Evolutionary conservation across 176 grass and related monocot species (phyloP), one percentile per base, ranked within the genome.

Genomic region (Oryza rufipogon): DNA sequence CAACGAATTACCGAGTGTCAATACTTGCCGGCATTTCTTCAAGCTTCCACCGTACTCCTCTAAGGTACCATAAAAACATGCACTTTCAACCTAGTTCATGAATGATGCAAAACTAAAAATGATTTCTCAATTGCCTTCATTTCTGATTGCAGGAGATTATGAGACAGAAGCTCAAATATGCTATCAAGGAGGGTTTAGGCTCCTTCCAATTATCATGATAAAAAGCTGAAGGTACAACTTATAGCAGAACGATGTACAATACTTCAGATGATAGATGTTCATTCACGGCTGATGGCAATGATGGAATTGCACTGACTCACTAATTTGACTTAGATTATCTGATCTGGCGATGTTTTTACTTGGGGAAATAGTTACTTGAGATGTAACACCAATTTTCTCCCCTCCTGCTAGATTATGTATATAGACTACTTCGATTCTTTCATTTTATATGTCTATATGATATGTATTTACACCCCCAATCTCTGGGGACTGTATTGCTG

Each of bases 21-120:
- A 91, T 54, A 91, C 89, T 19, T 94, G 92, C 61, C 84, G 81
- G 75, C 90, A 94, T 69, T 94, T 77, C 87, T 74, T 94, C 78
- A 94, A 91, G 78, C 92, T 94, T 32, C 92, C 92, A 80, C 78
- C 92, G 22, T 94, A 94, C 84, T 89, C 89, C 28, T 91, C 92
- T 1, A 94, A 94, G 89, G 92, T 94, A 83, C 34, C 30, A 39
- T 61, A 25, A 75, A 77, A 66, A 63, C n/a, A 28, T 45, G 44
- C 70, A 64, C 44, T 26, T 79, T 39, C 19, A 48, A 42, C 25
- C 85, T 44, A 49, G 41, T 81, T 82, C 25, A 19, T 5, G 17
- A 36, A 44, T 4, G 13, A 38, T 71, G 71, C 33, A 70, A 49
- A 80, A 46, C 23, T 20, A 23, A 1, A 10, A 52, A 6, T 2